phyloP scores from a whole-genome alignment of 345 rosid genomes.

The Aegle marmelos region DNA sequence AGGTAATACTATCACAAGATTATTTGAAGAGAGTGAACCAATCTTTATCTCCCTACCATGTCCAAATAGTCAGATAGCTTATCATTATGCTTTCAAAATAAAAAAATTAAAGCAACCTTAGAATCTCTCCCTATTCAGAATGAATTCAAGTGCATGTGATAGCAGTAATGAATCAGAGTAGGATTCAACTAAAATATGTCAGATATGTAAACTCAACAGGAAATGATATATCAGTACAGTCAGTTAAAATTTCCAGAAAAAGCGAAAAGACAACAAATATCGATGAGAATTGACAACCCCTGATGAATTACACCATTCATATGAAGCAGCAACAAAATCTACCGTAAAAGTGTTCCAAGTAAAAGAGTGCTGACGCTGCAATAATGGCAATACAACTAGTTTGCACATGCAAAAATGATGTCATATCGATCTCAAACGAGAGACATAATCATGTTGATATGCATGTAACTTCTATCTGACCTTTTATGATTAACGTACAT shows the following conservation, averaged over 20 bases:
- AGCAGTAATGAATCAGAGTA: not conserved
- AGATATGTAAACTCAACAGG: not conserved
- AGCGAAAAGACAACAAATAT: not conserved
- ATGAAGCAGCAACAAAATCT: not conserved
- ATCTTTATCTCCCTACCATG: not conserved
- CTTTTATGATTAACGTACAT: not conserved
- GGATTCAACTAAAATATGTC: not conserved
- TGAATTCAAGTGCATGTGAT: not conserved
- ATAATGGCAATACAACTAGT: not conserved
- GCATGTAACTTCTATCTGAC: too few species aligned
- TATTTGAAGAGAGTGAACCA: not conserved
- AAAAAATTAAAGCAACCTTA: not conserved
- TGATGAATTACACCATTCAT: not conserved
- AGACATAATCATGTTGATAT: not conserved
- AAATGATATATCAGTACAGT: not conserved
- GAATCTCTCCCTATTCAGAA: not conserved
- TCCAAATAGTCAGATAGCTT: not conserved
- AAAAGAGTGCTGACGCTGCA: not conserved
- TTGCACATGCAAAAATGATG: not conserved
- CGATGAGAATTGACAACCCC: not conserved
- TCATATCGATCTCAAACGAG: not conserved
- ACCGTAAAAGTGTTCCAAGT: not conserved
- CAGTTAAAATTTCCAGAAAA: not conserved
- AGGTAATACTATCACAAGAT: not conserved
- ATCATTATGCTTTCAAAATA: not conserved